These are phyloP conservation scores for Trypanosoma boissoni DNA, from an alignment of 208 protist species.

Conservation along the genomic window DNA sequence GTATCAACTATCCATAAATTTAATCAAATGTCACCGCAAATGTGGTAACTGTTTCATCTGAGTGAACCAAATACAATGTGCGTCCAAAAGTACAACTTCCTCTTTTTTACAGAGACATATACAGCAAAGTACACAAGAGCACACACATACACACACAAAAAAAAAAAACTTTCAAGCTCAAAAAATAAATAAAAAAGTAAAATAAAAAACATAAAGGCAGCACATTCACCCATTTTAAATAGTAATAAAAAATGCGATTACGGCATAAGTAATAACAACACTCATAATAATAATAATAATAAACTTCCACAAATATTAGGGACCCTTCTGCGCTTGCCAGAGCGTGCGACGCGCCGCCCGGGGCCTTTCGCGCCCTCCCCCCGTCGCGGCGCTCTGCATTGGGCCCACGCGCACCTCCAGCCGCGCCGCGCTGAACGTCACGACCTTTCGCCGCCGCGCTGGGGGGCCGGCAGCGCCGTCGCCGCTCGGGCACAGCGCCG, in stretches of 20 bases:
- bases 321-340: slow-evolving; percentile 13
- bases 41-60: too few relatives aligned
- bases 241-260: not conserved
- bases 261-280: not conserved
- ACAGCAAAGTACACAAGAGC: slow-evolving; percentile 6
- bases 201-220: slow-evolving; percentile 7
- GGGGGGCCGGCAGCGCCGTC: not conserved
- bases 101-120: not conserved
- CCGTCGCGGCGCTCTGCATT: not conserved
- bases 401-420: slow-evolving; percentile 7
- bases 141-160: slow-evolving; percentile 20
- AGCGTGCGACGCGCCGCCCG: slow-evolving; percentile 17
- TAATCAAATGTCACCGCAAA: too few relatives aligned
- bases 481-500: slow-evolving; percentile 8
- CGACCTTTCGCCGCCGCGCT: slow-evolving; percentile 11
- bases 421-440: slow-evolving; percentile 23
- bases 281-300: too few relatives aligned
- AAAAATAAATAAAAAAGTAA: slow-evolving; percentile 14
- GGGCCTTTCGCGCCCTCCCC: not conserved
- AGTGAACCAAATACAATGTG: too few relatives aligned
- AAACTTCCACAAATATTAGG: too few relatives aligned
- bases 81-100: too few relatives aligned
- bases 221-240: slow-evolving; percentile 10
- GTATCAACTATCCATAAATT: too few relatives aligned
- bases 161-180: not conserved